phyloP scores from a whole-genome alignment of 1,284 basidiomycete genomes.

The Apiotrichum domesticum region DNA sequence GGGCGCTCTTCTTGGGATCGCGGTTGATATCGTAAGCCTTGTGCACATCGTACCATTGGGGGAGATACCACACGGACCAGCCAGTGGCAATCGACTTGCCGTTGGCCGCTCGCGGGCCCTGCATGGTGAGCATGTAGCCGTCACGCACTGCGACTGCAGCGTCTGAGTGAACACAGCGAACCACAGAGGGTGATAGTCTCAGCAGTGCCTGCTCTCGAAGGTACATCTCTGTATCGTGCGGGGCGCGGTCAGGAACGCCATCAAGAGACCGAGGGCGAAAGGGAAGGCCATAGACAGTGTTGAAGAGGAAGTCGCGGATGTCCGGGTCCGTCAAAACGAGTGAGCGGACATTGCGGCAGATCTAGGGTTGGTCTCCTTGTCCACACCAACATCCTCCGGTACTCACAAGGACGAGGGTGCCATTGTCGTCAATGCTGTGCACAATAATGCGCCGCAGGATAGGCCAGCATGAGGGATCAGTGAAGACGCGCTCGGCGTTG shows the following conservation, averaged over 20 bases:
- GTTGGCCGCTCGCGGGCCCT: not conserved
- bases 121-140: slow-evolving; percentile 5
- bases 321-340: not conserved
- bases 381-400: not conserved
- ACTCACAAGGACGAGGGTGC: not conserved
- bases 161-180: not conserved
- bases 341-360: slow-evolving; percentile 1
- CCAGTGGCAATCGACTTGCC: not conserved
- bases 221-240: not conserved
- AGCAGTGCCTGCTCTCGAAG: slow-evolving; percentile 7
- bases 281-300: not conserved
- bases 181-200: not conserved
- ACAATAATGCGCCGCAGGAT: not conserved
- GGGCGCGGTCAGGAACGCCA: not conserved
- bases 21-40: not conserved
- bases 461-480: not conserved
- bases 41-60: slow-evolving; percentile 2
- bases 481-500: not conserved
- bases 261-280: not conserved
- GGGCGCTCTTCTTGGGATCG: not conserved
- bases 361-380: not conserved
- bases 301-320: not conserved
- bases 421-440: not conserved
- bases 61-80: slow-evolving; percentile 4
- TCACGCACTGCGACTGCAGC: not conserved